Conservation (phyloP, 2,329 filamentous ascomycete genomes). For the Trichophyton verrucosum region DNA sequence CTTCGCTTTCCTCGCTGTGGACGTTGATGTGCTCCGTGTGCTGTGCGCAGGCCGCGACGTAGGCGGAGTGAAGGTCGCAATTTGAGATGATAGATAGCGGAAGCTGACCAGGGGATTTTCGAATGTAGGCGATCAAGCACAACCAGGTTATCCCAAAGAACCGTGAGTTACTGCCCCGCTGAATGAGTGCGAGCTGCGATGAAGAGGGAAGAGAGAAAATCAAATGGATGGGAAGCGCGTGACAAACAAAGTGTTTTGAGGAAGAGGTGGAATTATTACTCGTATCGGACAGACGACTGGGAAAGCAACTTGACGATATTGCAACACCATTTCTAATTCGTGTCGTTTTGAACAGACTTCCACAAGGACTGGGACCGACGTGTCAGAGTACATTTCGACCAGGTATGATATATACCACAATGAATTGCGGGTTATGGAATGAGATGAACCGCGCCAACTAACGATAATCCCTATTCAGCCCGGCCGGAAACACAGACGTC, state of each 20-base stretch:
- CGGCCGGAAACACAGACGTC: constrained; percentile 88
- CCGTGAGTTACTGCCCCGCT: constrained; percentile 47
- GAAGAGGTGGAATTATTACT: neutral
- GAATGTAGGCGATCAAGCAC: constrained; percentile 85
- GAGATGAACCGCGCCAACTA: constrained; percentile 3
- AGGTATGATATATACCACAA: constrained; percentile 51
- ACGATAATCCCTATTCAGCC: constrained; percentile 51
- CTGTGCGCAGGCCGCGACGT: neutral
- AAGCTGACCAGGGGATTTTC: neutral
- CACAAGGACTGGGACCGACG: constrained; percentile 99
- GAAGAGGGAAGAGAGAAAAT: neutral
- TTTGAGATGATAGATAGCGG: neutral
- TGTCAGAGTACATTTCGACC: constrained; percentile 98
- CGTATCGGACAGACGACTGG: neutral
- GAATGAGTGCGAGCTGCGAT: neutral
- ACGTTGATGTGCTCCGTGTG: constrained; percentile 5
- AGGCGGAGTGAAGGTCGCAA: neutral
- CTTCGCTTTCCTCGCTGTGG: neutral
- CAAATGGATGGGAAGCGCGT: neutral
- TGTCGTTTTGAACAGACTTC: constrained; percentile 55
- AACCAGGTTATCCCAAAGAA: constrained; percentile 97
- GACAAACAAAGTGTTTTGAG: neutral
- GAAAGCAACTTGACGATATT: neutral
- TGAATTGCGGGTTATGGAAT: too few relatives aligned
- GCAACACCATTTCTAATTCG: constrained; percentile 14